Evolutionary conservation across 2,329 filamentous ascomycete genomes (phyloP).

Genomic region (Aspergillus piperis): DNA sequence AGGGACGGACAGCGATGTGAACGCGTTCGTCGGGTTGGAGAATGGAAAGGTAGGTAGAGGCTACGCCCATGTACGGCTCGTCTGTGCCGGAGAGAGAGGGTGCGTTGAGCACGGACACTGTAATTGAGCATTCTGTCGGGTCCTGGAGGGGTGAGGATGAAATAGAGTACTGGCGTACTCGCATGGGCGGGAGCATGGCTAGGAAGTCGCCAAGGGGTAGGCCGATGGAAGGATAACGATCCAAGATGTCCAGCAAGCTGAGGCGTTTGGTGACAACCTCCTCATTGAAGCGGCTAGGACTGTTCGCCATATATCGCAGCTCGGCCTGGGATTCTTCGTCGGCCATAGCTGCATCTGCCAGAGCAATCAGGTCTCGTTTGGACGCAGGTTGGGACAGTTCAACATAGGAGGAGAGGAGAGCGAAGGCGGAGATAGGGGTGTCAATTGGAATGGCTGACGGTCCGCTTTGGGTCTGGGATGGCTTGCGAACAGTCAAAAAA

Average conservation of each 20-base stretch:
- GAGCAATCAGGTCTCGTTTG: conserved; percentile 58
- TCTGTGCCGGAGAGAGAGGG: conserved; percentile 46
- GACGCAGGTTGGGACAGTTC: conserved; percentile 73
- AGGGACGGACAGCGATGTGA: conserved; percentile 39
- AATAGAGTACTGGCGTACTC: conserved; percentile 76
- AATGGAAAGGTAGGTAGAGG: conserved; percentile 62
- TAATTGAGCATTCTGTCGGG: conserved; percentile 61
- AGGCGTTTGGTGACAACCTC: conserved; percentile 59
- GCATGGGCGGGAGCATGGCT: conserved; percentile 73
- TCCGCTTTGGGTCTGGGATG: conserved; percentile 46
- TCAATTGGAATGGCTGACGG: conserved; percentile 53
- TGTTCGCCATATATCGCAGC: conserved; percentile 33
- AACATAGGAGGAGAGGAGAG: conserved; percentile 69
- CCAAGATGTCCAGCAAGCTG: conserved; percentile 64
- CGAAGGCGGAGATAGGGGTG: conserved; percentile 60
- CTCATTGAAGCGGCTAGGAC: conserved; percentile 44
- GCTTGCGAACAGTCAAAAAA: conserved; percentile 61
- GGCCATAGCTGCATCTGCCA: conserved; percentile 49
- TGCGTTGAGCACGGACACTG: conserved; percentile 65
- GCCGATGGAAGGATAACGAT: conserved; percentile 60
- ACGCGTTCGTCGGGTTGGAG: conserved; percentile 34
- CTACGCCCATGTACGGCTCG: conserved; percentile 59
- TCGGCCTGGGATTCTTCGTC: conserved; percentile 52
- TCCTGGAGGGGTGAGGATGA: conserved; percentile 70
- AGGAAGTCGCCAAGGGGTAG: conserved; percentile 69